phyloP scores from a whole-genome alignment of 805 yeast genomes.

The Kregervanrija fluxuum region DNA sequence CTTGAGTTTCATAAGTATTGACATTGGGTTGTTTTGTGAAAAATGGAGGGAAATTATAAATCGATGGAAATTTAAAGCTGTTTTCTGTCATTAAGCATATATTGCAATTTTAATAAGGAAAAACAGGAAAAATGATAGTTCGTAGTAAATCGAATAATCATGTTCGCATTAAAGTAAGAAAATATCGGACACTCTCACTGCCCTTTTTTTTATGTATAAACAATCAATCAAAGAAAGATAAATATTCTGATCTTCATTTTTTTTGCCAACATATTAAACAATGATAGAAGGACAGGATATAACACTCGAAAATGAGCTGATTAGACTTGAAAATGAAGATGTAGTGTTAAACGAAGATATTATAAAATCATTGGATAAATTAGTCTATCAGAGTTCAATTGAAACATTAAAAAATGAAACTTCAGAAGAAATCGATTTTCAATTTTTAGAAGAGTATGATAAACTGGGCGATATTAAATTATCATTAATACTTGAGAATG shows the following conservation, averaged over 20 bases:
- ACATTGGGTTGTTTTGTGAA: slow-evolving; percentile 85
- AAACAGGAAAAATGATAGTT: too few relatives aligned
- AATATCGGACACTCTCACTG: too few relatives aligned
- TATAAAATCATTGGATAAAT: background rate
- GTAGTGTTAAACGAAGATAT: background rate
- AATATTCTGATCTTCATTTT: too few relatives aligned
- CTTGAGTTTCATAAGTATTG: slow-evolving; percentile 69
- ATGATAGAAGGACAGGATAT: too few relatives aligned
- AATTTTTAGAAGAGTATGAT: background rate
- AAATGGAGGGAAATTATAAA: slow-evolving; percentile 81
- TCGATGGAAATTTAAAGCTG: slow-evolving; percentile 36
- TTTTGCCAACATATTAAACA: too few relatives aligned
- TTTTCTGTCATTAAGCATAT: background rate
- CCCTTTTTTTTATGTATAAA: too few relatives aligned
- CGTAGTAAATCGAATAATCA: too few relatives aligned
- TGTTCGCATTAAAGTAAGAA: too few relatives aligned
- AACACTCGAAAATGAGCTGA: background rate
- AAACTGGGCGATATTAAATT: too few relatives aligned
- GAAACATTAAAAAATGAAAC: background rate
- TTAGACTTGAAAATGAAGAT: background rate
- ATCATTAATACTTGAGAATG: too few relatives aligned
- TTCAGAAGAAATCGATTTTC: background rate
- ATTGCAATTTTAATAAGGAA: too few relatives aligned
- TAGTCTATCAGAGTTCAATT: background rate
- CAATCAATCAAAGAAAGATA: too few relatives aligned